A percentile compares a stretch with the other conserved stretches of the same genome.
Evolutionary conservation across 805 yeast species (phyloP).

Genomic region (Metschnikowia dekortorum): DNA sequence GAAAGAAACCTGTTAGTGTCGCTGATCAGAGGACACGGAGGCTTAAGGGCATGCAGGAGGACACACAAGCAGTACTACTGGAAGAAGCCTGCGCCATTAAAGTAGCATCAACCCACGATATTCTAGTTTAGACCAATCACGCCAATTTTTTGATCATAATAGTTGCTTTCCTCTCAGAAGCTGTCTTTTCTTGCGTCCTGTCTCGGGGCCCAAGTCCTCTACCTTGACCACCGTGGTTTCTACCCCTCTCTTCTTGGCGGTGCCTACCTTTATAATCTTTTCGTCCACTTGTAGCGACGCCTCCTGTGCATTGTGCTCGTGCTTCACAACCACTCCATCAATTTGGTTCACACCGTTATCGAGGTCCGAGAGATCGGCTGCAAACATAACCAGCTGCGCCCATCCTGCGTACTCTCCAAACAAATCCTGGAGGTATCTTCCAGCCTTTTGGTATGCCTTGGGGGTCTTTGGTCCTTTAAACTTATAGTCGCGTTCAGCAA

Average conservation of each 20-base stretch:
- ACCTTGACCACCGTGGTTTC: conserved; percentile 3
- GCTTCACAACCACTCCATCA: conserved; percentile 13
- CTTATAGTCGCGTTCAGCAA: conserved; percentile 78
- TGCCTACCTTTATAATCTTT: conserved; percentile 1
- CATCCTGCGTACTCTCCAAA: conserved; percentile 97
- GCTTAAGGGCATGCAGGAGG: conserved; percentile 82
- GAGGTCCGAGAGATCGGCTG: conserved; percentile 73
- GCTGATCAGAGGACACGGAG: conserved; percentile 75
- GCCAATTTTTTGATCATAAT: no score
- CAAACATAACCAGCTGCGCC: conserved; percentile 94
- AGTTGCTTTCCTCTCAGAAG: not conserved
- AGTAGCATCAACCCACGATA: conserved; percentile 19
- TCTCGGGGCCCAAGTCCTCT: not conserved
- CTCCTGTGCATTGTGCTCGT: conserved; percentile 8
- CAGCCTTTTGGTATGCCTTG: conserved; percentile 51
- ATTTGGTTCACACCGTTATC: conserved; percentile 57
- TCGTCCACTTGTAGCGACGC: not conserved
- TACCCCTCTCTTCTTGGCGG: not conserved
- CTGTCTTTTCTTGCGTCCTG: not conserved
- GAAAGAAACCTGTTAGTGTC: conserved; percentile 68
- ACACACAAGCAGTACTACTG: conserved; percentile 87
- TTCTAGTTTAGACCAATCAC: not conserved
- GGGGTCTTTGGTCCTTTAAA: conserved; percentile 45
- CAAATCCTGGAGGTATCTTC: conserved; percentile 52
- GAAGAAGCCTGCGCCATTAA: conserved; percentile 54